These are phyloP conservation scores for Haberlea rhodopensis DNA, from an alignment of 257 asterid species.

Conservation along the genomic window DNA sequence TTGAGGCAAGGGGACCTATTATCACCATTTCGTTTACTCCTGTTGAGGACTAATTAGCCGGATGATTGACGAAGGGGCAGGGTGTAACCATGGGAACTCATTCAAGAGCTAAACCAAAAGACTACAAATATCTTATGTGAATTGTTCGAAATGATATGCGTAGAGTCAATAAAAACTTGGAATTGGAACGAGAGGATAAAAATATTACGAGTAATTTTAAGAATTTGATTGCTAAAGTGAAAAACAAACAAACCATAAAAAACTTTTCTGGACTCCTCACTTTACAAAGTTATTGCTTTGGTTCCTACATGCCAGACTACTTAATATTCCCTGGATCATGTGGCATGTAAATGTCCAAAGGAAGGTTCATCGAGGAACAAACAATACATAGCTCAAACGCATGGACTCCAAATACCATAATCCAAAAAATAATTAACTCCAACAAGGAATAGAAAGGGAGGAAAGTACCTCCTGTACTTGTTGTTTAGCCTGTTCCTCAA, in stretches of 20 bases:
- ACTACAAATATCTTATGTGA: neutral
- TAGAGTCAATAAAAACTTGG: too few relatives aligned
- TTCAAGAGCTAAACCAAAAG: neutral
- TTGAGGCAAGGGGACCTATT: neutral
- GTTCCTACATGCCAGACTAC: neutral
- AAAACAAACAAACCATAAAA: neutral
- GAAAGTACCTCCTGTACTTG: constrained; percentile 82
- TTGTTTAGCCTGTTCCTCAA: constrained; percentile 83
- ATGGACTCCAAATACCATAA: constrained; percentile 17
- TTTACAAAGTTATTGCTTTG: neutral
- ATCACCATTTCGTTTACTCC: neutral
- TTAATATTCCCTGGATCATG: neutral
- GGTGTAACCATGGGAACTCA: neutral
- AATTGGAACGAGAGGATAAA: too few relatives aligned
- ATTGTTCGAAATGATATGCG: neutral
- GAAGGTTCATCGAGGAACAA: constrained; percentile 11
- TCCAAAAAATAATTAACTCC: constrained; percentile 1
- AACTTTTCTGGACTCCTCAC: neutral
- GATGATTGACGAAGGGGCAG: neutral
- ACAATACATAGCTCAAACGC: neutral
- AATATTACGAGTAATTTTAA: neutral
- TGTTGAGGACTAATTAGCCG: neutral
- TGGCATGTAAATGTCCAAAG: constrained; percentile 7
- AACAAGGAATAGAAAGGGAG: constrained; percentile 3
- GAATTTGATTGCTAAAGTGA: neutral